These are phyloP conservation scores for Nakataea oryzae DNA, from an alignment of 2,329 filamentous ascomycete genomes.

Conservation along the genomic window DNA sequence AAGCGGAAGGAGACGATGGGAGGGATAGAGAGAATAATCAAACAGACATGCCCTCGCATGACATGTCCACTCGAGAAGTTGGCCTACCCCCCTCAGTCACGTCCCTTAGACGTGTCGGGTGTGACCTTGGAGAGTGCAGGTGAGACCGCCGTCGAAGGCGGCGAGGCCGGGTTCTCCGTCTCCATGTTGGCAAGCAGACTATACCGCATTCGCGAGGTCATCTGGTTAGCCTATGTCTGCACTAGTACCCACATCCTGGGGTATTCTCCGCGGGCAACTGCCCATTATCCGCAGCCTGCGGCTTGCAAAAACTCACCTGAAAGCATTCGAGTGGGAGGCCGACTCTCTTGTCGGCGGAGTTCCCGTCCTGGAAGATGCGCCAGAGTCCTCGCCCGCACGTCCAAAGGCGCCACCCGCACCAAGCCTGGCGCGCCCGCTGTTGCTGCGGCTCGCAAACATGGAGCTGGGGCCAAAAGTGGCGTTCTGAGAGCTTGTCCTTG, in stretches of 20 bases:
- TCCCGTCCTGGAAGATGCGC: slow-evolving; percentile 76
- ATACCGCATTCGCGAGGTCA: no score
- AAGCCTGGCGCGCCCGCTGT: slow-evolving; percentile 71
- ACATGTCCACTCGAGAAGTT: neutral
- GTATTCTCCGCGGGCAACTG: neutral
- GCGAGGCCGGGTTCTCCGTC: slow-evolving; percentile 54
- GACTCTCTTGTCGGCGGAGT: slow-evolving; percentile 59
- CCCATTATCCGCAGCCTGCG: no score
- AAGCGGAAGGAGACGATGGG: slow-evolving; percentile 13
- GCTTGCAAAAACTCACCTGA: slow-evolving; percentile 79
- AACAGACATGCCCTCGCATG: neutral
- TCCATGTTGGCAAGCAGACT: slow-evolving; percentile 53
- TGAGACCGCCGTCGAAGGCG: slow-evolving; percentile 58
- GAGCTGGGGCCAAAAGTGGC: slow-evolving; percentile 70
- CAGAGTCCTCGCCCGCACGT: slow-evolving; percentile 74
- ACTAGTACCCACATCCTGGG: neutral
- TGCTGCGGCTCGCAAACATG: slow-evolving; percentile 81
- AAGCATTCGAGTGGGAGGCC: slow-evolving; percentile 74
- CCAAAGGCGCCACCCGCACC: slow-evolving; percentile 61
- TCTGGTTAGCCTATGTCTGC: neutral
- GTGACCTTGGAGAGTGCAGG: slow-evolving; percentile 54
- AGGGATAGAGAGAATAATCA: slow-evolving; percentile 16
- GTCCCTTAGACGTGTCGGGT: slow-evolving; percentile 41
- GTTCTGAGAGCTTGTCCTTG: slow-evolving; percentile 51
- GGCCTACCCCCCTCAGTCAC: slow-evolving; percentile 23